Percentiles rank a stretch among this genome's conserved stretches.
Conservation (phyloP, 148 eudicot species). For the Diospyros kaki region DNA sequence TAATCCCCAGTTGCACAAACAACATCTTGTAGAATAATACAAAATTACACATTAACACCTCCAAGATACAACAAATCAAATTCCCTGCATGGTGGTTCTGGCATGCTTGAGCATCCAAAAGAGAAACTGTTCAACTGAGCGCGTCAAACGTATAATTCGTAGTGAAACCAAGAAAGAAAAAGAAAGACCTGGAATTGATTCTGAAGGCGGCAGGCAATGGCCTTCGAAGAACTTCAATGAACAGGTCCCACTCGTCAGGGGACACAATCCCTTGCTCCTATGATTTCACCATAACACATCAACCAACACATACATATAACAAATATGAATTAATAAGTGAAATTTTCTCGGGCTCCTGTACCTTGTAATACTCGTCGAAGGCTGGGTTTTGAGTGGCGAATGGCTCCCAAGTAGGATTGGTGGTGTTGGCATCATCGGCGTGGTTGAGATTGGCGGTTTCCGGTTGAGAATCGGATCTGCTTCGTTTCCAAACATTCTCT, state of each 20-base stretch:
- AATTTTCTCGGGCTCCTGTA: constrained; percentile 3
- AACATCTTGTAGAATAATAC: no score
- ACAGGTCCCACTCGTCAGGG: constrained; percentile 78
- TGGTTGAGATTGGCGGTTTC: constrained; percentile 6
- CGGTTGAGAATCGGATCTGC: constrained; percentile 34
- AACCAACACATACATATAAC: background rate
- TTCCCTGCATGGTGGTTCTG: background rate
- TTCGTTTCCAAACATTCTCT: constrained; percentile 76
- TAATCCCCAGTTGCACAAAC: no score
- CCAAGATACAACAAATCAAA: background rate
- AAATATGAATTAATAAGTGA: background rate
- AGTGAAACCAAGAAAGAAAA: background rate
- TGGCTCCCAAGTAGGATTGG: constrained; percentile 57
- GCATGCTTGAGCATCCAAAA: no score
- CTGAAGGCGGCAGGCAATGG: constrained; percentile 96
- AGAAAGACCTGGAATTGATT: constrained; percentile 74
- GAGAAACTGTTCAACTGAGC: no score
- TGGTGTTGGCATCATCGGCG: constrained; percentile 5
- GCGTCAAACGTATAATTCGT: no score
- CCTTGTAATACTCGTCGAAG: constrained; percentile 90
- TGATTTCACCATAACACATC: background rate
- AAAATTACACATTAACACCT: background rate
- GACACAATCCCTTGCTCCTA: constrained; percentile 85
- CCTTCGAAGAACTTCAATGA: constrained; percentile 50
- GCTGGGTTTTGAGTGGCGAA: constrained; percentile 57